Evolutionary conservation across 1,284 basidiomycete species (phyloP), one percentile per base, ranked within the genome.

Genomic region (Cutaneotrichosporon cutaneum): DNA sequence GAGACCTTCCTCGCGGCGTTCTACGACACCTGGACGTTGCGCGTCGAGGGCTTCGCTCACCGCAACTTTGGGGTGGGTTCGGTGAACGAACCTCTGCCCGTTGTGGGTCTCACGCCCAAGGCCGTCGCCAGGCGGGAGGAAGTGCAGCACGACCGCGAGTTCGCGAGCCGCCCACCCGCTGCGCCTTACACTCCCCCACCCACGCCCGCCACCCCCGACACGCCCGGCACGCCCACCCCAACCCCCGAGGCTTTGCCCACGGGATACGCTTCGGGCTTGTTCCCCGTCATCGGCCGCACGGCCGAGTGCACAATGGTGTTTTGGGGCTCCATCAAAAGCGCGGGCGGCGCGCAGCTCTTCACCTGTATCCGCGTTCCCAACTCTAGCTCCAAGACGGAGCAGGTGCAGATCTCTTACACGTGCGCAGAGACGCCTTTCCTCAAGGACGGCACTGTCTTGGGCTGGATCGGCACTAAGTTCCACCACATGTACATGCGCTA

Each of bases 11-110:
- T 57, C 11, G 2, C 21, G 2, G 59, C 59, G 2, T 61, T 61
- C 50, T 61, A 61, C 42, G 22, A 5, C 1, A 61, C 59, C 3
- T 61, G 59, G 59, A 61, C 59, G 16, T 50, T 61, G 9, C 59
- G 59, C 1, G 24, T 61, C 32, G 59, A 61, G 39, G 59, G 16
- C 11, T 22, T 44, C 16, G 4, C 13, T 11, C 10, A n/a, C 22
- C 59, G 59, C 24, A 13, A n/a, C 35, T n/a, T 21, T 14, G 33
- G 10, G 16, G 3, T 18, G 3, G 39, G 39, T 1, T n/a, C 3
- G 39, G 39, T n/a, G 5, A 42, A n/a, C 39, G 39, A 42, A 2
- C 39, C 39, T 3, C 39, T 18, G 18, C 39, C 39, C 16, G 39
- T 8, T 4, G 18, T 7, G 18, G 32, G 10, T 27, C 8, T 21